These are phyloP conservation scores for Aspergillus texensis DNA, from an alignment of 2,329 filamentous ascomycete genomes.

Conservation along the genomic window DNA sequence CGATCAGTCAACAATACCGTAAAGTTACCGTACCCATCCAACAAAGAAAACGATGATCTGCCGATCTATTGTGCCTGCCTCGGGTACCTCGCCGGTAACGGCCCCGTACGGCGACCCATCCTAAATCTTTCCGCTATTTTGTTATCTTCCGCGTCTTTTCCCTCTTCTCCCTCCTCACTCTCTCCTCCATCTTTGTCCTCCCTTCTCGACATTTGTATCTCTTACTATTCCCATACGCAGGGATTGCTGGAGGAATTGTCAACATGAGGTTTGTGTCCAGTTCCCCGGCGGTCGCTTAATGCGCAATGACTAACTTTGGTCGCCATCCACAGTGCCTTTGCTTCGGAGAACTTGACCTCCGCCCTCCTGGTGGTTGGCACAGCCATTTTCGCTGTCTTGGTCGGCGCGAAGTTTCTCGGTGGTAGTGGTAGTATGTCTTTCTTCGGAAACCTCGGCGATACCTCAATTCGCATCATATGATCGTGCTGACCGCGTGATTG, in stretches of 20 bases:
- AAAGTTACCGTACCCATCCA: background rate
- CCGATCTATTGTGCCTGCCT: background rate
- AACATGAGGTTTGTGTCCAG: conserved; percentile 33
- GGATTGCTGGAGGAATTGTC: conserved; percentile 15
- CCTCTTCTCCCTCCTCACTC: conserved; percentile 9
- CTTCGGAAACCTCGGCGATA: background rate
- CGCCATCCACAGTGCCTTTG: conserved; percentile 30
- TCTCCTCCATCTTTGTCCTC: conserved; percentile 3
- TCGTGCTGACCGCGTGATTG: conserved; percentile 13
- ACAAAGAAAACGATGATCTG: background rate
- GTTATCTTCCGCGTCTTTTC: conserved; percentile 11
- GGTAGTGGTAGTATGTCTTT: conserved; percentile 63
- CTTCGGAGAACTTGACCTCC: conserved; percentile 68
- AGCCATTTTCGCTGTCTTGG: conserved; percentile 68
- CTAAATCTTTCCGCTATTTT: background rate
- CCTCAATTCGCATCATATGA: conserved; percentile 8
- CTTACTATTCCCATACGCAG: background rate
- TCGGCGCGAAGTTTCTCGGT: conserved; percentile 71
- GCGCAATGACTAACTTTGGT: conserved; percentile 12
- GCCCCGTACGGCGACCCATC: background rate
- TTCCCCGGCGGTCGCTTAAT: background rate
- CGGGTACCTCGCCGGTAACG: background rate
- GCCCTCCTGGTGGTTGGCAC: conserved; percentile 75
- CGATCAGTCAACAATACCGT: conserved; percentile 2
- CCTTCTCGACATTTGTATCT: conserved; percentile 5